These are phyloP conservation scores for Pythium inflatum DNA, from an alignment of 352 stramenopile genomes.

Conservation along the genomic window DNA sequence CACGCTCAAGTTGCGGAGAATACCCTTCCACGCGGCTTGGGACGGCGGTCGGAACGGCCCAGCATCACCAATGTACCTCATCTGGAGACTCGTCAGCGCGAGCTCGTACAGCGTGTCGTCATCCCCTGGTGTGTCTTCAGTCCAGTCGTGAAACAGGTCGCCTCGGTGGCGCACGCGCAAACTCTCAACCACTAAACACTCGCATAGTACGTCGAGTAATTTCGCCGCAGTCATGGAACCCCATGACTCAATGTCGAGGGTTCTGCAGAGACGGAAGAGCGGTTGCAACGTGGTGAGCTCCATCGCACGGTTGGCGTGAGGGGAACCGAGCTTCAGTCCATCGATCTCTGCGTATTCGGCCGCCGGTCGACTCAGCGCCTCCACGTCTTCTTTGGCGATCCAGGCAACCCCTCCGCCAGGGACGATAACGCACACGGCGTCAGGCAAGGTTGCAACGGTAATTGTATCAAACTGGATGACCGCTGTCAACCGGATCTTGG, in stretches of 20 bases:
- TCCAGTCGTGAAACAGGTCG: background rate
- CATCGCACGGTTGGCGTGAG: background rate
- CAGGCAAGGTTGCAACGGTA: background rate
- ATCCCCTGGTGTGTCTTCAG: no score
- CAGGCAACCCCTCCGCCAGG: background rate
- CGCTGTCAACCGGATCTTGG: background rate
- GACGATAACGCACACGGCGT: slow-evolving; percentile 4
- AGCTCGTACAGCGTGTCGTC: no score
- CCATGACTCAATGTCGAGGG: background rate
- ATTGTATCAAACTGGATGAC: background rate
- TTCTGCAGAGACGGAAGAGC: background rate
- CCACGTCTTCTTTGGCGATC: background rate
- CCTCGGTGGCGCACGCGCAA: background rate
- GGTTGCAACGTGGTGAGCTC: background rate
- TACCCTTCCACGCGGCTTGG: background rate
- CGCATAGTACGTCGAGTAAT: background rate
- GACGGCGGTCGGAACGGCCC: no score
- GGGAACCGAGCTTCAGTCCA: background rate
- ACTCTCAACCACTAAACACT: background rate
- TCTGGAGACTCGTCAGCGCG: no score
- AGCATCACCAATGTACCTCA: no score
- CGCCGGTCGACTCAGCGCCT: background rate
- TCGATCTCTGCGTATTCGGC: background rate
- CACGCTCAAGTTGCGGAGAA: background rate
- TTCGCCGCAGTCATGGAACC: background rate